phyloP scores from a whole-genome alignment of 2,329 filamentous ascomycete species.

The Trichoderma pleuroti region DNA sequence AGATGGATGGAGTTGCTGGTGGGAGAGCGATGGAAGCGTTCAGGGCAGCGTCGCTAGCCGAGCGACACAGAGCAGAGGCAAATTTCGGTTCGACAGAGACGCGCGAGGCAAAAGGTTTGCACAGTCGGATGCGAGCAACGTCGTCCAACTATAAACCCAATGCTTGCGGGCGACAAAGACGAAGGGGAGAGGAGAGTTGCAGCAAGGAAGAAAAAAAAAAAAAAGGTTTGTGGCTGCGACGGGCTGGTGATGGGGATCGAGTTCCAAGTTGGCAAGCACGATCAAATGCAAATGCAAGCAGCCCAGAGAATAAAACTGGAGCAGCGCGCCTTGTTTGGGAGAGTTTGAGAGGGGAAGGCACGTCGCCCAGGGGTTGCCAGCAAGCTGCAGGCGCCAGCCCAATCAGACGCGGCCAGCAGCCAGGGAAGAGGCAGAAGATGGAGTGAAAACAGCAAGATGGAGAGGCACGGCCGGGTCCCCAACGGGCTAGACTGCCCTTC shows the following conservation, averaged over 20 bases:
- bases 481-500: not conserved
- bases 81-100: conserved; percentile 9
- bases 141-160: not conserved
- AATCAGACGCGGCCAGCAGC: conserved; percentile 6
- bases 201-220: not conserved
- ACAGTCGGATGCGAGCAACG: not conserved
- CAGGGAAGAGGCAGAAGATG: not conserved
- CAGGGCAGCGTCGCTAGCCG: conserved; percentile 12
- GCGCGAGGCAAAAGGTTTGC: not conserved
- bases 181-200: not conserved
- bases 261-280: not conserved
- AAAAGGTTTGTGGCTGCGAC: conserved; percentile 15
- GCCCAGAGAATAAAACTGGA: conserved; percentile 16
- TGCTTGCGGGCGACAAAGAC: not conserved
- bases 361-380: conserved; percentile 1
- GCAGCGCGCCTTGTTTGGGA: conserved; percentile 13
- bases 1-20: not conserved
- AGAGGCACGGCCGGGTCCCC: not conserved
- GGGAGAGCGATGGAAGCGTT: not conserved
- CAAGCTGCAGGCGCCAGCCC: not conserved
- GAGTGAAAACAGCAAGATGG: not conserved
- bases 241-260: conserved; percentile 14
- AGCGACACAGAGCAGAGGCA: conserved; percentile 1
- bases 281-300: too few species aligned
- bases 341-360: conserved; percentile 8